These are phyloP conservation scores for Pouteria campechiana DNA, from an alignment of 179 eudicot genomes.

Conservation along the genomic window DNA sequence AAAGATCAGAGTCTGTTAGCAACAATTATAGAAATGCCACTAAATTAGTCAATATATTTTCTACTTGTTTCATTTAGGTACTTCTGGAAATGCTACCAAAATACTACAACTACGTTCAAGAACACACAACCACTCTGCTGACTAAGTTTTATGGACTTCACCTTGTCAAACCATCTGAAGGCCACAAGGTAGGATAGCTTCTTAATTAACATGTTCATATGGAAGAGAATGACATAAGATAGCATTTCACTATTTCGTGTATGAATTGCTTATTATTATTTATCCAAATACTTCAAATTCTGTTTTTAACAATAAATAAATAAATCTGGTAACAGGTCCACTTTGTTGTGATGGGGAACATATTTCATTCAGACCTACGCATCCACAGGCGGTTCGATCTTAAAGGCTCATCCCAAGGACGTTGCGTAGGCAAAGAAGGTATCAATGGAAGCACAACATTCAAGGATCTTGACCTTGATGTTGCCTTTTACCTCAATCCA, in stretches of 20 bases:
- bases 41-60: too few species aligned
- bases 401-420: constrained; percentile 50
- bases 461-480: constrained; percentile 42
- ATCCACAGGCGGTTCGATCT: constrained; percentile 42
- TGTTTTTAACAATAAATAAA: too few species aligned
- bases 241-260: too few species aligned
- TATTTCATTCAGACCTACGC: constrained; percentile 24
- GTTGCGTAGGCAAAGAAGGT: constrained; percentile 20
- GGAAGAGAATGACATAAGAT: too few species aligned
- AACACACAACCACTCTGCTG: constrained; percentile 19
- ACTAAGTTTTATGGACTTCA: constrained; percentile 51
- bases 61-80: constrained; percentile 22
- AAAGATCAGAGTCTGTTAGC: too few species aligned
- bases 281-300: too few species aligned
- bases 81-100: constrained; percentile 32
- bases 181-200: constrained; percentile 44
- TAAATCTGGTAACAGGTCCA: constrained; percentile 22
- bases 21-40: too few species aligned
- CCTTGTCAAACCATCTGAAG: constrained; percentile 38
- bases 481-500: constrained; percentile 26
- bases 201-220: too few species aligned
- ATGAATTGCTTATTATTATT: too few species aligned
- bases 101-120: constrained; percentile 22
- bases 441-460: constrained; percentile 16
- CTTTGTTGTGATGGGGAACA: constrained; percentile 49